Evolutionary conservation across 805 yeast genomes (phyloP), one percentile per base, ranked within the genome.

Genomic region (Suhomyces sp.): DNA sequence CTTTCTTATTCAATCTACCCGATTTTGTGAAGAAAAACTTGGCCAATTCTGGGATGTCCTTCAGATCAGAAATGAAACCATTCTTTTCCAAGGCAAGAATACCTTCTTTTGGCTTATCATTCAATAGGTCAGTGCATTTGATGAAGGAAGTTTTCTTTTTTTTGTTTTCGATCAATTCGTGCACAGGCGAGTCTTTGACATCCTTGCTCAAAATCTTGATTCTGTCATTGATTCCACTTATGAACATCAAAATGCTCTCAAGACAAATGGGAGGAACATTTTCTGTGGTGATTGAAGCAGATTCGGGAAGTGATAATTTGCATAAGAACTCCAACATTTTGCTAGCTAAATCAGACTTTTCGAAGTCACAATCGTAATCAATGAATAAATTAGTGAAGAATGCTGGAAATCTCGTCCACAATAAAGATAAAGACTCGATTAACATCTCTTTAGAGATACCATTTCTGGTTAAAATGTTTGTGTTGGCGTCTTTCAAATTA

Each of bases 201-300:
- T 53, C 54, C 29, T 51, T 39, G 13, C 29, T 53, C 3, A 67
- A 64, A 46, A 60, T 44, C 68, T 75, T 72, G 55, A 81, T 63
- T 62, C 85, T 64, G 44, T 78, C 82, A 57, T 80, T 78, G 44
- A 89, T 73, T 13, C 85, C 84, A 52, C 82, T 80, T 41, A 92
- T 74, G 51, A 87, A 83, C 2, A 88, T 79, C 20, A 93, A 73
- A 2, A 94, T 67, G 1, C 97, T 96, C 60, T 94, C 98, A 48
- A 94, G 73, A 61, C 98, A 93, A 6, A 91, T 80, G 0, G 98
- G 97, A 0, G 99, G 98, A 1, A 93, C 96, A 60, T 82, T 86
- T 39, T 87, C 89, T 0, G 97, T 88, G 0, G 96, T 85, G 59
- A 79, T 75, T 8, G 78, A 60, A 0, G 97, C 96, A 9, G 93